Percentiles rank a stretch among this genome's conserved stretches.
phyloP scores from a whole-genome alignment of 805 yeast genomes.

The Maudiozyma serrabonitensis region DNA sequence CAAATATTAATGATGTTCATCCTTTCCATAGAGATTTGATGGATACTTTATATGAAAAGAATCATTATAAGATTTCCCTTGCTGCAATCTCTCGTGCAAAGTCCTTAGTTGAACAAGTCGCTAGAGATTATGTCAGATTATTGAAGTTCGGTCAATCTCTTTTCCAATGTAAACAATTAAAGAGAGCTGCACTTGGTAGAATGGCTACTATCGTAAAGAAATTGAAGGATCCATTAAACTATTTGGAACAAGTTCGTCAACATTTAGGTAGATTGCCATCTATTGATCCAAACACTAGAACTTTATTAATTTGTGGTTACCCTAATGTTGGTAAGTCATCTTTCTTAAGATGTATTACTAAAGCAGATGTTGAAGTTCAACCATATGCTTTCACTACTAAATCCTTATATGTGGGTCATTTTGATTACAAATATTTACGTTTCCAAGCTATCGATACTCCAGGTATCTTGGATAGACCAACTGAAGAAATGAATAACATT shows the following conservation, averaged over 20 bases:
- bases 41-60: conserved; percentile 96
- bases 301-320: conserved; percentile 93
- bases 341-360: conserved; percentile 83
- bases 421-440: conserved; percentile 93
- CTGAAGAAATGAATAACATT: conserved; percentile 98
- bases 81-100: conserved; percentile 94
- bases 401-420: conserved; percentile 95
- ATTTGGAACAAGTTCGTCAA: conserved; percentile 97
- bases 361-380: conserved; percentile 98
- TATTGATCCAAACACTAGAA: conserved; percentile 97
- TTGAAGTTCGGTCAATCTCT: conserved; percentile 95
- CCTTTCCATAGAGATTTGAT: conserved; percentile 97
- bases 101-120: conserved; percentile 87
- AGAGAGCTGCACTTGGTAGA: conserved; percentile 97
- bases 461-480: conserved; percentile 96
- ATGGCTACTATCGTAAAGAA: conserved; percentile 98
- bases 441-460: conserved; percentile 99
- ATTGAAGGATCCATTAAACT: conserved; percentile 84
- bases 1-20: conserved; percentile 93
- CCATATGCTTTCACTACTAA: conserved; percentile 99
- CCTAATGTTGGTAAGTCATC: conserved; percentile 99
- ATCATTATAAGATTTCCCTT: conserved; percentile 92
- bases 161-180: conserved; percentile 97
- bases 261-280: conserved; percentile 97
- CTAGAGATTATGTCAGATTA: conserved; percentile 89